Evolutionary conservation across 2,329 filamentous ascomycete species (phyloP).

Genomic region (Hyphodiscus sp.): DNA sequence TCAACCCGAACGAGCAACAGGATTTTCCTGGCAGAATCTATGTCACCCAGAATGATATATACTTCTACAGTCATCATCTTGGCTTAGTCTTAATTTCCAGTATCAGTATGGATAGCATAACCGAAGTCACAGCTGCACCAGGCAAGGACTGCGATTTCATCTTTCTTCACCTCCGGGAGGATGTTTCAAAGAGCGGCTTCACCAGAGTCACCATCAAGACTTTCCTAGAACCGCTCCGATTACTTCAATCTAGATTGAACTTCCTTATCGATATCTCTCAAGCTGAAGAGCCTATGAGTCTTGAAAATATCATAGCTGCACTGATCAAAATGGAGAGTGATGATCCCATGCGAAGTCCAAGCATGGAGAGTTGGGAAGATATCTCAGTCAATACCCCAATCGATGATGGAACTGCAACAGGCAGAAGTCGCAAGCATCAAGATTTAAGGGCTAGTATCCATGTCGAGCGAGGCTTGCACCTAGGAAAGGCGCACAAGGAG

Average conservation of each 20-base stretch:
- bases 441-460: constrained; percentile 52
- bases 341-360: constrained; percentile 57
- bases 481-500: constrained; percentile 30
- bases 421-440: constrained; percentile 35
- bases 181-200: constrained; percentile 18
- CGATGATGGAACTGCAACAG: constrained; percentile 47
- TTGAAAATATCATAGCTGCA: constrained; percentile 64
- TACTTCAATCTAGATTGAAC: constrained; percentile 79
- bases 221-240: constrained; percentile 78
- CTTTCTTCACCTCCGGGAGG: constrained; percentile 61
- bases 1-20: constrained; percentile 67
- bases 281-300: constrained; percentile 59
- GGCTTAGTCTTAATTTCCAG: constrained; percentile 81
- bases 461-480: constrained; percentile 54
- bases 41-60: constrained; percentile 79
- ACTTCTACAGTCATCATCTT: constrained; percentile 94
- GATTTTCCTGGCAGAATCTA: constrained; percentile 82
- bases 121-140: constrained; percentile 82
- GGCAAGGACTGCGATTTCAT: constrained; percentile 91
- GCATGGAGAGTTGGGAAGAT: constrained; percentile 88
- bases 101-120: constrained; percentile 66
- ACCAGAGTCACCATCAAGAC: constrained; percentile 76
- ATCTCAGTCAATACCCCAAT: constrained; percentile 53
- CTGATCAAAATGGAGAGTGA: constrained; percentile 69
- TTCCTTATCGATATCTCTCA: constrained; percentile 76